Conservation (phyloP, 2,329 filamentous ascomycete species). For the Aspergillus aculeatus region DNA sequence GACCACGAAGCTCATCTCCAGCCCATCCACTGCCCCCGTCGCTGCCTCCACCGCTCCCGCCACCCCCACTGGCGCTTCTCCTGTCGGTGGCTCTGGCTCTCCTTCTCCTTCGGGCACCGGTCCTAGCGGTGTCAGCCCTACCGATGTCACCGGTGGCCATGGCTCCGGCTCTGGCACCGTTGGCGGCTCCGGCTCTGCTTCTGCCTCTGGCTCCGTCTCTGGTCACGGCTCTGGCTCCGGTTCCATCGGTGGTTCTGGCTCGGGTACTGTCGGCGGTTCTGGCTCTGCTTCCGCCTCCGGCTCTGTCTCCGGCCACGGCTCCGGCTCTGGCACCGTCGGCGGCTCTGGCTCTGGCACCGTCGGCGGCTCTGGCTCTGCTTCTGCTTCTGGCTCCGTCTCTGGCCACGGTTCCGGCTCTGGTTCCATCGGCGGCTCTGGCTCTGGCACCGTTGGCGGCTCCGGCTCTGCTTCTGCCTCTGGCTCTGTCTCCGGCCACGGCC, state of each 20-base stretch:
- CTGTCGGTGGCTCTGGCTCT: conserved; percentile 9
- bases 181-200: conserved; percentile 15
- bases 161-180: conserved; percentile 13
- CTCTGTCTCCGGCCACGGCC: not conserved
- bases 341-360: conserved; percentile 13
- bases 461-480: conserved; percentile 5
- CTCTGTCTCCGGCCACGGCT: not conserved
- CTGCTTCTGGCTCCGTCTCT: not conserved
- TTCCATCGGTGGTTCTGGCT: conserved; percentile 13
- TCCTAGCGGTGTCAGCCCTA: conserved; percentile 7
- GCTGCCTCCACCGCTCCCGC: conserved; percentile 10
- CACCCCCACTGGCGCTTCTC: conserved; percentile 8
- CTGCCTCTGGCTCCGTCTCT: not conserved
- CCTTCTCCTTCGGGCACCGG: conserved; percentile 12
- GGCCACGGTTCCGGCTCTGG: not conserved
- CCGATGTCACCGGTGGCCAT: conserved; percentile 6
- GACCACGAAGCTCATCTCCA: conserved; percentile 20
- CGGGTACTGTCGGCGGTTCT: conserved; percentile 16
- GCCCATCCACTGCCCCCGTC: conserved; percentile 13
- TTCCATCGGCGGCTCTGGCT: not conserved
- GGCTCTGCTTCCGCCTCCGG: not conserved
- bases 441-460: conserved; percentile 17
- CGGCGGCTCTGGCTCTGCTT: conserved; percentile 14
- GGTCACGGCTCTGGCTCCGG: not conserved
- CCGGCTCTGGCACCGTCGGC: not conserved